phyloP scores from a whole-genome alignment of 164 flowering plant genomes.

The Kingdonia uniflora region DNA sequence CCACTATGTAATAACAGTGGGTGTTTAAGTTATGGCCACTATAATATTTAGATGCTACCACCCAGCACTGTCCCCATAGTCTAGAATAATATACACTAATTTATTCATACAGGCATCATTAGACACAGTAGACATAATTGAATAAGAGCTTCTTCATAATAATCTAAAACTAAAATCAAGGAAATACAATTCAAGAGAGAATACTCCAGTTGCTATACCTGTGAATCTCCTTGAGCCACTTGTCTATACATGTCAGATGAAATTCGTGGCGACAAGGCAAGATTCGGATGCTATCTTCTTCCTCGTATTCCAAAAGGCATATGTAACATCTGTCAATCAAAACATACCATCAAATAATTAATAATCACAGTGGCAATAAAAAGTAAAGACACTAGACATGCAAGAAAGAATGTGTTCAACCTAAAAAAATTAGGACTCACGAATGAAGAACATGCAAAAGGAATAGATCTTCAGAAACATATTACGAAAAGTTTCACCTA shows the following conservation, averaged over 20 bases:
- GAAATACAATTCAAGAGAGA: neutral
- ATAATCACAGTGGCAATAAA: constrained; percentile 1
- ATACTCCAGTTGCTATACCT: constrained; percentile 32
- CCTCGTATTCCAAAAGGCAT: constrained; percentile 94
- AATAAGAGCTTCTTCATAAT: no score
- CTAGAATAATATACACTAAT: no score
- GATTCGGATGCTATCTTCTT: constrained; percentile 66
- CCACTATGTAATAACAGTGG: no score
- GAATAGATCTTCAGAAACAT: neutral
- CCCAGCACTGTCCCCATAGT: no score
- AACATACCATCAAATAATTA: constrained; percentile 1
- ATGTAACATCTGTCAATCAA: constrained; percentile 65
- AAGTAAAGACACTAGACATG: neutral
- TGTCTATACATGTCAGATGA: constrained; percentile 72
- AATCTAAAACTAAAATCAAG: neutral
- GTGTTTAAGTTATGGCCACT: no score
- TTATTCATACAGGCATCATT: neutral
- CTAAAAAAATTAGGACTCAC: neutral
- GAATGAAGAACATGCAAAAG: neutral
- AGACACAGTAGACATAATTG: neutral
- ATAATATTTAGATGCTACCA: no score
- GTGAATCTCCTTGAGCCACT: constrained; percentile 96
- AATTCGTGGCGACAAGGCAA: constrained; percentile 90
- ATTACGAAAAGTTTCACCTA: neutral
- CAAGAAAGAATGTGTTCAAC: neutral